These are phyloP conservation scores for Fusarium sp. DNA, from an alignment of 2,329 filamentous ascomycete species.

Conservation along the genomic window DNA sequence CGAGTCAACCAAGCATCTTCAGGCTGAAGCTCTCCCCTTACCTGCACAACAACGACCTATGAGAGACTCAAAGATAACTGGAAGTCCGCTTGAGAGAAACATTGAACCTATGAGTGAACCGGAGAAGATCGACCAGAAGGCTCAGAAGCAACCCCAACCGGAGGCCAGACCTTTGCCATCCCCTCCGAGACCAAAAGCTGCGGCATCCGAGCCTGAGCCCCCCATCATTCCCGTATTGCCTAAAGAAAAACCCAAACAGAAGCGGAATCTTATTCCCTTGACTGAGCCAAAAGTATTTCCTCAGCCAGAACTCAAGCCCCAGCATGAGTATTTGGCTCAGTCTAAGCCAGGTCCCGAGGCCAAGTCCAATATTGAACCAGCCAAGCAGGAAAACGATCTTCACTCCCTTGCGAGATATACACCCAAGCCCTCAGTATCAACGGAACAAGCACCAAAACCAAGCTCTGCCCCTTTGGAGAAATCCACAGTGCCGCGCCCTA, in stretches of 20 bases:
- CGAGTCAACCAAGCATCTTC: not conserved
- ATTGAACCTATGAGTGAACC: not conserved
- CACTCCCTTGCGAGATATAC: not conserved
- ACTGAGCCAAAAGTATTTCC: not conserved
- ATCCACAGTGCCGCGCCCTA: not conserved
- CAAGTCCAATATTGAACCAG: not conserved
- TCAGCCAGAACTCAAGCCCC: not conserved
- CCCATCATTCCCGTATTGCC: not conserved
- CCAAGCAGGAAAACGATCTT: not conserved
- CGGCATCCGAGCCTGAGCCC: not conserved
- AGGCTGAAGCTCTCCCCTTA: not conserved
- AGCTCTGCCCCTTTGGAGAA: not conserved
- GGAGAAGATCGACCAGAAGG: not conserved
- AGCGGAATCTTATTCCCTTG: not conserved
- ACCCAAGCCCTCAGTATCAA: not conserved
- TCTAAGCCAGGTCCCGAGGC: not conserved
- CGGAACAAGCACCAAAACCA: not conserved
- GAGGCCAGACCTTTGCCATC: constrained; percentile 1
- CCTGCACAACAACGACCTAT: not conserved
- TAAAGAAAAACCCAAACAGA: not conserved
- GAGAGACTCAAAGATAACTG: not conserved
- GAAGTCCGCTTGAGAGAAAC: not conserved
- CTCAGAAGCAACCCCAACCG: not conserved
- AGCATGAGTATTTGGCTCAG: not conserved
- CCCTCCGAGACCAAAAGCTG: not conserved